Evolutionary conservation across 805 yeast genomes (phyloP).

Genomic region (Hanseniaspora clermontiae): DNA sequence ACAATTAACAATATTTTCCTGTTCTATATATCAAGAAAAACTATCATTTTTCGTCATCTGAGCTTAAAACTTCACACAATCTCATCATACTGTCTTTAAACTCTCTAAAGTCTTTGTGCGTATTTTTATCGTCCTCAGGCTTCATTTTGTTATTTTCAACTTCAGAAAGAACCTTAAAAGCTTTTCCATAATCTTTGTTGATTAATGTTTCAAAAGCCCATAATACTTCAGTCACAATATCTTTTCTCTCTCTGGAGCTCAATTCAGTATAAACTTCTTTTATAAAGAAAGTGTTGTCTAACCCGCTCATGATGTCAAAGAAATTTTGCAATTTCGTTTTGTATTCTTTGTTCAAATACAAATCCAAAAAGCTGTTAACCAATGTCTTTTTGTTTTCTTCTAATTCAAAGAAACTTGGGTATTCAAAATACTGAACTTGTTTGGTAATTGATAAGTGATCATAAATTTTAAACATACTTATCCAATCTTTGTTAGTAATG

Average conservation of each 20-base stretch:
- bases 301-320: conserved; percentile 3
- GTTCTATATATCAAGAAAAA: not conserved
- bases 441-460: not conserved
- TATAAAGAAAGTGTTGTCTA: not conserved
- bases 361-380: not conserved
- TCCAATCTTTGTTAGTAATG: not conserved
- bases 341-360: not conserved
- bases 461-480: conserved; percentile 6
- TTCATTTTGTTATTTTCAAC: not conserved
- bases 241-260: not conserved
- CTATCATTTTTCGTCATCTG: not conserved
- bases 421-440: not conserved
- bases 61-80: not conserved
- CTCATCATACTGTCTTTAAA: not conserved
- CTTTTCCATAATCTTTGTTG: conserved; percentile 4
- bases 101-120: not conserved
- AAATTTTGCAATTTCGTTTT: not conserved
- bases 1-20: not conserved
- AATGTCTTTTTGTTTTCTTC: not conserved
- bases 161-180: not conserved
- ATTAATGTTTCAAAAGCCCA: conserved; percentile 13
- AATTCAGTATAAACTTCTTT: not conserved
- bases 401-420: not conserved
- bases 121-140: not conserved
- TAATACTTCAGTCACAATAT: not conserved